Evolutionary conservation across 345 rosid species (phyloP).

Genomic region (Gossypium bickii): DNA sequence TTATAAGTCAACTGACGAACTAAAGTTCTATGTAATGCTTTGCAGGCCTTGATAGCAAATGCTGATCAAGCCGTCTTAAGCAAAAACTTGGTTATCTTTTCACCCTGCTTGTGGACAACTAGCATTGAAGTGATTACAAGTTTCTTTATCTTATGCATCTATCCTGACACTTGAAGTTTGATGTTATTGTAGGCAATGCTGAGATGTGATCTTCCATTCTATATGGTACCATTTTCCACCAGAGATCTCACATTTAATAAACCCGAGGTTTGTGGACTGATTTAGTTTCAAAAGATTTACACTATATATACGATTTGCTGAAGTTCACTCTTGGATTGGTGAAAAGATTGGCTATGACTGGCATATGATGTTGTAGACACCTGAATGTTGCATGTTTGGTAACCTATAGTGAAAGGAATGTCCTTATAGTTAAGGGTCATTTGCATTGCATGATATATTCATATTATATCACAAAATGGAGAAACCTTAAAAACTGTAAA

Average conservation of each 20-base stretch:
- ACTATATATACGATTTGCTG: neutral
- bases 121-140: neutral
- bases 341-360: neutral
- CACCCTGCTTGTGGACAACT: neutral
- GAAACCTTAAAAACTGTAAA: neutral
- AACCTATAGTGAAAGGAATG: neutral
- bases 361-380: neutral
- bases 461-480: neutral
- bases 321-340: neutral
- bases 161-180: neutral
- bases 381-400: neutral
- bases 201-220: conserved; percentile 78
- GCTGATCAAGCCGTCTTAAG: conserved; percentile 62
- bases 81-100: conserved; percentile 55
- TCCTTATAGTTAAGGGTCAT: neutral
- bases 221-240: conserved; percentile 80
- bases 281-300: neutral
- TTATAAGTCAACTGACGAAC: neutral
- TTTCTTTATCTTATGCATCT: neutral
- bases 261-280: conserved; percentile 67
- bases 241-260: conserved; percentile 57
- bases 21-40: neutral
- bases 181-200: conserved; percentile 58
- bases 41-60: conserved; percentile 44
- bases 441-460: neutral